Evolutionary conservation across 2,329 filamentous ascomycete species (phyloP).

Genomic region (Neonectria hederae): DNA sequence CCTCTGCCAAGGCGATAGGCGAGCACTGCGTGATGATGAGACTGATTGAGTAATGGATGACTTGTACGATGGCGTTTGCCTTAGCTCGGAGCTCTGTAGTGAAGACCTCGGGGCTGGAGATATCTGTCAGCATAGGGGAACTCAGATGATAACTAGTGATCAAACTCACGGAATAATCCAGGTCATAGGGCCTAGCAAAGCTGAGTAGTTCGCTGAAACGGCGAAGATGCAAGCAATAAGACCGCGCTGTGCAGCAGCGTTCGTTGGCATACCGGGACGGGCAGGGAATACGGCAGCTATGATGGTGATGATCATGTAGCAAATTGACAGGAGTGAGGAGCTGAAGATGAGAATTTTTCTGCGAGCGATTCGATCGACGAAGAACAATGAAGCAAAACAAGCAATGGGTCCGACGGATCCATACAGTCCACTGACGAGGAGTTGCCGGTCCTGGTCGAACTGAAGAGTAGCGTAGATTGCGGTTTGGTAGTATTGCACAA

Average conservation of each 20-base stretch:
- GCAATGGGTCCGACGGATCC: constrained; percentile 51
- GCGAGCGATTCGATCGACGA: constrained; percentile 50
- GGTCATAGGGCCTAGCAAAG: constrained; percentile 52
- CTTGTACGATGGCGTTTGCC: constrained; percentile 53
- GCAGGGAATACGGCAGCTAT: constrained; percentile 51
- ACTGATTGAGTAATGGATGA: constrained; percentile 53
- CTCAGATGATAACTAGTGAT: rapidly evolving
- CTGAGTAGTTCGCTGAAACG: constrained; percentile 47
- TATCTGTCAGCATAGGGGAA: rapidly evolving
- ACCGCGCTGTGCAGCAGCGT: constrained; percentile 49
- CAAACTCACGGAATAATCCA: constrained; percentile 53
- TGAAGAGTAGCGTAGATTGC: constrained; percentile 54
- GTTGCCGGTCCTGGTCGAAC: constrained; percentile 48
- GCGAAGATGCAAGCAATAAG: constrained; percentile 53
- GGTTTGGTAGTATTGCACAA: constrained; percentile 55
- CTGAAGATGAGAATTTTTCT: constrained; percentile 50
- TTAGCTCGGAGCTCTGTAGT: constrained; percentile 53
- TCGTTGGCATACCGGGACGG: constrained; percentile 47
- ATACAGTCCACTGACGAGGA: constrained; percentile 53
- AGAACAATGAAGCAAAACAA: constrained; percentile 50
- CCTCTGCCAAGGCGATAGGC: constrained; percentile 49
- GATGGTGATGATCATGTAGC: constrained; percentile 52
- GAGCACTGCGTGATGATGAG: constrained; percentile 54
- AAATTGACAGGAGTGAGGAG: constrained; percentile 48
- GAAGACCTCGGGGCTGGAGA: constrained; percentile 50